Percentiles rank a stretch among this genome's conserved stretches.
These are phyloP conservation scores for Dothistroma septosporum DNA, from an alignment of 2,329 filamentous ascomycete species.

Conservation along the genomic window DNA sequence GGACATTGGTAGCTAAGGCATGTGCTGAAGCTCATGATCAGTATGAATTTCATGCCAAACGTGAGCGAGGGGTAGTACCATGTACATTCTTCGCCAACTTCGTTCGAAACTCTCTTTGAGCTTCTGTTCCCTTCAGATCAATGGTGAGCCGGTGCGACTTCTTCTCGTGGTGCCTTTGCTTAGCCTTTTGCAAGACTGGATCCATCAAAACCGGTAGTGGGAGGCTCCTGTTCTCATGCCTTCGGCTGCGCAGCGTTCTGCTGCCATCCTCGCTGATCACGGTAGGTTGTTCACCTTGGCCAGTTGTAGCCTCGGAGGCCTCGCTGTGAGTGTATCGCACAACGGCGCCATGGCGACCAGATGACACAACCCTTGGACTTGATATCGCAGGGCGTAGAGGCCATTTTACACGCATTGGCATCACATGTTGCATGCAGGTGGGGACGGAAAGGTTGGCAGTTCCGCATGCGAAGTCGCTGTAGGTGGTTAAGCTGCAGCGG, in stretches of 20 bases:
- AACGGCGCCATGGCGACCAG: background rate
- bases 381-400: background rate
- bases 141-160: constrained; percentile 39
- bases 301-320: background rate
- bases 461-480: background rate
- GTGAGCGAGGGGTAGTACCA: constrained; percentile 45
- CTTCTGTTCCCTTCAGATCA: constrained; percentile 35
- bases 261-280: constrained; percentile 31
- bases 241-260: constrained; percentile 33
- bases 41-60: background rate
- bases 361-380: background rate
- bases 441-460: background rate
- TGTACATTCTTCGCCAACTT: constrained; percentile 61
- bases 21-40: constrained; percentile 46
- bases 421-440: constrained; percentile 18
- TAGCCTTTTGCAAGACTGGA: constrained; percentile 37
- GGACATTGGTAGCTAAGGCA: constrained; percentile 58
- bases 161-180: constrained; percentile 38
- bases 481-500: background rate
- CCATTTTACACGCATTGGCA: background rate
- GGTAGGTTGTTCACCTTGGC: constrained; percentile 16
- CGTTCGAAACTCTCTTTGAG: constrained; percentile 51
- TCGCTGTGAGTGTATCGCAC: background rate
- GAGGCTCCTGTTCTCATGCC: constrained; percentile 36
- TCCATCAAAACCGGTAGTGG: constrained; percentile 50